A percentile compares a stretch with the other conserved stretches of the same genome.
These are phyloP conservation scores for Hypoxylon perforatum DNA, from an alignment of 495 filamentous ascomycete genomes.

Conservation along the genomic window DNA sequence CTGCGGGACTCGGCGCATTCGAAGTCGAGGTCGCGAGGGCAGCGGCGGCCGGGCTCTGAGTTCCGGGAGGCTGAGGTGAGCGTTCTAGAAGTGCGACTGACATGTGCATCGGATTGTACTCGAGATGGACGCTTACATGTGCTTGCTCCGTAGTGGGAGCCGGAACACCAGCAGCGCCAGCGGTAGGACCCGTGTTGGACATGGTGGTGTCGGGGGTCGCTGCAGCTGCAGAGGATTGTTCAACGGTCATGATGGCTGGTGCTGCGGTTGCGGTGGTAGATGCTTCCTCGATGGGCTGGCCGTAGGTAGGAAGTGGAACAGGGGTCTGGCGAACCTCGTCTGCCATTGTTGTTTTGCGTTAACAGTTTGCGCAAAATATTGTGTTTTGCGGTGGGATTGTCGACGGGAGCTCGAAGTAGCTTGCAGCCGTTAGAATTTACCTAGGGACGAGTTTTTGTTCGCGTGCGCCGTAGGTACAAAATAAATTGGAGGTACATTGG, in stretches of 20 bases:
- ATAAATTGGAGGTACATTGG: too few species aligned
- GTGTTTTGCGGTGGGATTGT: not conserved
- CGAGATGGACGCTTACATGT: slow-evolving; percentile 19
- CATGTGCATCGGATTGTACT: not conserved
- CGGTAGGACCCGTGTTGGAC: not conserved
- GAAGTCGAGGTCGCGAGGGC: slow-evolving; percentile 27
- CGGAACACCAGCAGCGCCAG: not conserved
- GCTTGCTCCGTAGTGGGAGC: slow-evolving; percentile 35
- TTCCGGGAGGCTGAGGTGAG: slow-evolving; percentile 36
- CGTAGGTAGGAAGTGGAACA: slow-evolving; percentile 40
- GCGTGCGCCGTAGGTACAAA: too few species aligned
- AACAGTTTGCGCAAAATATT: not conserved
- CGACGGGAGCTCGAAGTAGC: too few species aligned
- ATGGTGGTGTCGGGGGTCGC: slow-evolving; percentile 18
- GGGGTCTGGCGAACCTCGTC: slow-evolving; percentile 43
- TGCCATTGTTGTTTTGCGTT: slow-evolving; percentile 29
- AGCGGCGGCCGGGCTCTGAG: slow-evolving; percentile 37
- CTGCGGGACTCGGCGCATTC: slow-evolving; percentile 52
- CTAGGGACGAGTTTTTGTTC: too few species aligned
- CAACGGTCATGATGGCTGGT: slow-evolving; percentile 9
- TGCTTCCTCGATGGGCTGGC: slow-evolving; percentile 23
- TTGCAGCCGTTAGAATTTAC: too few species aligned
- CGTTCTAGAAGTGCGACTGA: slow-evolving; percentile 8
- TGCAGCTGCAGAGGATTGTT: slow-evolving; percentile 7
- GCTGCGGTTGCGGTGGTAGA: not conserved